Conservation (phyloP, 2,329 filamentous ascomycete species). For the Colletotrichum sp. region DNA sequence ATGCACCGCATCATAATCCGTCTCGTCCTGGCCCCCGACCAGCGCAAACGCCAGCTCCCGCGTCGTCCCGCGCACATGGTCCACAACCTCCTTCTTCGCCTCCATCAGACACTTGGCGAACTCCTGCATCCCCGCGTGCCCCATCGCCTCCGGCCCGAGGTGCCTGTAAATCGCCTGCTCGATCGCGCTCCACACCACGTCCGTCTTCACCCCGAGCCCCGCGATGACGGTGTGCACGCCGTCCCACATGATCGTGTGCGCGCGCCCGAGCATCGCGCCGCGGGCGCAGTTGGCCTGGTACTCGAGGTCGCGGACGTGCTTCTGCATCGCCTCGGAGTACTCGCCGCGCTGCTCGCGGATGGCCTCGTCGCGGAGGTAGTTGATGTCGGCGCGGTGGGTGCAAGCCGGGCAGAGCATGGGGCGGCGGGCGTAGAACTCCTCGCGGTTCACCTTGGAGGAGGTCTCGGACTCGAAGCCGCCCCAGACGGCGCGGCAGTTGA, state of each 20-base stretch:
- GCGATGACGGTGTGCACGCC: background rate
- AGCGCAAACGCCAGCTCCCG: constrained; percentile 8
- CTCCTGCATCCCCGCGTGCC: background rate
- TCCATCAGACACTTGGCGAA: background rate
- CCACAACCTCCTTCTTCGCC: background rate
- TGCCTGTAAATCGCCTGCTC: background rate
- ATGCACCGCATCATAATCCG: background rate
- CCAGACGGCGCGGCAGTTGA: background rate
- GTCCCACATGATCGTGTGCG: constrained; percentile 6
- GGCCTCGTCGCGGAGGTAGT: background rate
- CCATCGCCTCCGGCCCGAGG: background rate
- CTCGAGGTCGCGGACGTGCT: background rate
- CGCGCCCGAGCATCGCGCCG: background rate
- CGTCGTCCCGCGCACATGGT: background rate
- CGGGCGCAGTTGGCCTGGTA: background rate
- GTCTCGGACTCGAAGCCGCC: constrained; percentile 1
- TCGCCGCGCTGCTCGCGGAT: background rate
- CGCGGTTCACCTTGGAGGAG: background rate
- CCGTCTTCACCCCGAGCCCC: background rate
- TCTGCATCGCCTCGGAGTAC: background rate
- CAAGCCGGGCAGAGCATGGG: background rate
- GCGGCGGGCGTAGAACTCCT: background rate
- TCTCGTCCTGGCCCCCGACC: background rate
- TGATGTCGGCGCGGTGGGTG: background rate
- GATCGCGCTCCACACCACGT: background rate